Evolutionary conservation across 352 stramenopile genomes (phyloP), one percentile per base, ranked within the genome.

Genomic region (Globisporangium polare): DNA sequence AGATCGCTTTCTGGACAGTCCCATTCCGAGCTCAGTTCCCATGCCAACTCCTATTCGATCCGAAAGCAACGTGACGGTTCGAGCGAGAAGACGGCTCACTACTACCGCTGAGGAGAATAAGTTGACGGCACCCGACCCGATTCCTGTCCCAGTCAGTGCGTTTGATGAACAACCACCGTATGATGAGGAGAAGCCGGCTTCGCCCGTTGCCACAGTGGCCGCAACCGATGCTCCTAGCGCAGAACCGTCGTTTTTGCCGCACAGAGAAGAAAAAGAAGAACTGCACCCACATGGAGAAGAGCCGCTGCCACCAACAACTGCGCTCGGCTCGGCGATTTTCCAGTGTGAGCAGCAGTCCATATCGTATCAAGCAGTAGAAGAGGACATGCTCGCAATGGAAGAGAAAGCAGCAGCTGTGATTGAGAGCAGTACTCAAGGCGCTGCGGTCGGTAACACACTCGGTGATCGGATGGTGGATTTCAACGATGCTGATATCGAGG

Each of bases 21-120:
- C 52, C 13, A 60, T 66, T 26, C 60, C 60, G 12, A 66, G 51
- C 10, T 66, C 60, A 29, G 52, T 18, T 18, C 13, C 52, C 8
- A 42, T 43, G 17, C 60, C 60, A 29, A 39, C 24, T 22, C 53
- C 60, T 17, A 2, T 35, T 26, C 60, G 42, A 20, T 45, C 31
- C 13, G 60, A 66, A 18, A 60, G 51, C 31, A 66, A 66, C 33
- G 45, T 66, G 8, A 66, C 60, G 2, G 60, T 66, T 3, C 60
- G 60, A 27, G 31, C 52, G 17, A 35, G 43, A 33, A 53, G 60
- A 17, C 46, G 20, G 15, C 18, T 50, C 43, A 56, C 31, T 17
- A 31, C 45, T 27, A 39, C 20, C 24, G 24, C 8, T n/a, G 29
- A 56, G 18, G 50, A 56, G 18, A 56, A 29, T 29, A 33, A 41